A percentile compares a stretch with the other conserved stretches of the same genome.
Conservation (phyloP, 176 grass and related monocot genomes). For the sorghum (Sorghum bicolor) region DNA sequence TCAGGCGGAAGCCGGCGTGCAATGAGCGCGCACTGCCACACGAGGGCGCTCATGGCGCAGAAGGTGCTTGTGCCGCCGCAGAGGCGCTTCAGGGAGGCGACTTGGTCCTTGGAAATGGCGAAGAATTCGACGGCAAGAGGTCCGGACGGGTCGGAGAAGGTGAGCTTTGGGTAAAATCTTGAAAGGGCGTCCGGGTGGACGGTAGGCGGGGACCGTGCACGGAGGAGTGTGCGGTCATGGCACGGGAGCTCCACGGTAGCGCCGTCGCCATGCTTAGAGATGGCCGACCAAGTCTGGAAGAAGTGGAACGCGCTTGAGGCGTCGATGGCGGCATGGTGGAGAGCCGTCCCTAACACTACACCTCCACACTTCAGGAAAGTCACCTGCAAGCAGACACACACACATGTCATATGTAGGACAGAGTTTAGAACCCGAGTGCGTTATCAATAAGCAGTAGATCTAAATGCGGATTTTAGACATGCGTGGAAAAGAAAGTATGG, state of each 20-base stretch:
- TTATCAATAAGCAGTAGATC: too few species aligned
- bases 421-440: too few species aligned
- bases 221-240: not conserved
- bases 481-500: not conserved
- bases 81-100: not conserved
- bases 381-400: not conserved
- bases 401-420: too few species aligned
- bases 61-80: conserved; percentile 1
- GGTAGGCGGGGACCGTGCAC: not conserved
- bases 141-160: not conserved
- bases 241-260: not conserved
- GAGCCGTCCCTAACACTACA: conserved; percentile 15
- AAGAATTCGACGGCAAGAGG: not conserved
- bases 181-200: not conserved
- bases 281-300: conserved; percentile 21
- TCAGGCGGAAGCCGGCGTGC: conserved; percentile 9
- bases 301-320: conserved; percentile 28
- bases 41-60: conserved; percentile 25
- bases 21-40: conserved; percentile 36
- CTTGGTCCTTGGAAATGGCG: conserved; percentile 27
- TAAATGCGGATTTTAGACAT: too few species aligned
- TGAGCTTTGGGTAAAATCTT: not conserved
- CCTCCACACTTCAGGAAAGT: conserved; percentile 40
- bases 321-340: conserved; percentile 35
- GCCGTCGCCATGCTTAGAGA: conserved; percentile 1